Percentiles rank a stretch among this genome's conserved stretches.
These are phyloP conservation scores for Carnegiea gigantea DNA, from an alignment of 179 eudicot genomes.

Conservation along the genomic window DNA sequence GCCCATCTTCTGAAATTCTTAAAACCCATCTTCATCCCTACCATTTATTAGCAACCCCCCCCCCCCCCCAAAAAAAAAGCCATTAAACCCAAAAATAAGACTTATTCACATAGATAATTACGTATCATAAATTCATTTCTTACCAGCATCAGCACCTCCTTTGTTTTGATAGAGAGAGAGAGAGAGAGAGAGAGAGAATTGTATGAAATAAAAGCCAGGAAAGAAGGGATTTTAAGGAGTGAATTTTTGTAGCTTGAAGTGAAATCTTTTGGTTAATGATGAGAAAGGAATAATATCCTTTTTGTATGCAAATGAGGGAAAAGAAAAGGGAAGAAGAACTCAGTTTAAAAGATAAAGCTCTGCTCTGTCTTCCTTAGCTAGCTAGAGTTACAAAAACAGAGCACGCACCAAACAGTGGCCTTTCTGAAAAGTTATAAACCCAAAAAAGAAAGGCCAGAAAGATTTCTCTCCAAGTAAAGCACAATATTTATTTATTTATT, in stretches of 20 bases:
- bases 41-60: not conserved
- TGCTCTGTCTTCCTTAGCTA: constrained; percentile 22
- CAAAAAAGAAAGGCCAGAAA: not conserved
- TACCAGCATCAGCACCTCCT: constrained; percentile 4
- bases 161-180: not conserved
- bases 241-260: constrained; percentile 11
- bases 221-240: constrained; percentile 8
- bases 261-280: not conserved
- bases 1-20: not conserved
- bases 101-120: not conserved
- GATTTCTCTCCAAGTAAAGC: constrained; percentile 33
- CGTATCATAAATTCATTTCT: not conserved
- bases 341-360: constrained; percentile 12
- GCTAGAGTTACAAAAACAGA: constrained; percentile 12
- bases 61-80: not conserved
- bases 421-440: constrained; percentile 10
- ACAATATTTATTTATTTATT: constrained; percentile 9
- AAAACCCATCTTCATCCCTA: constrained; percentile 11
- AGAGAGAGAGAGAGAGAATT: constrained; percentile 4
- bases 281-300: constrained; percentile 29
- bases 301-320: constrained; percentile 16
- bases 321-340: constrained; percentile 16
- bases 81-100: not conserved
- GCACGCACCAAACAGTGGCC: not conserved
- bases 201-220: not conserved